Percentiles rank a stretch among this genome's conserved stretches.
Evolutionary conservation across 1,139 yeast genomes (phyloP).

Genomic region (Hemisphaericaspora subhashii): DNA sequence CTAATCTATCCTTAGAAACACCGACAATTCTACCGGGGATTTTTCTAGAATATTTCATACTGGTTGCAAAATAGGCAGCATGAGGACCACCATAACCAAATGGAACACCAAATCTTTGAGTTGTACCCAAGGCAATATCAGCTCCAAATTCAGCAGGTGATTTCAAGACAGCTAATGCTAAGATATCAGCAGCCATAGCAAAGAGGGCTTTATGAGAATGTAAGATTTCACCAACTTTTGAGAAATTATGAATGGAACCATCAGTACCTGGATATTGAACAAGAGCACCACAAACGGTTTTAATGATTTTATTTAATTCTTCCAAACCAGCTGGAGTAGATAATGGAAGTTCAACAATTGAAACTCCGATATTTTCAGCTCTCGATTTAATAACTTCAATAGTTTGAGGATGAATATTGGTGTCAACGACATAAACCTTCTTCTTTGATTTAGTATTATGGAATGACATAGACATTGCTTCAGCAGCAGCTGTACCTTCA

Average conservation of each 20-base stretch:
- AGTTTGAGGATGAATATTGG: constrained; percentile 82
- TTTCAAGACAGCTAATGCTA: constrained; percentile 81
- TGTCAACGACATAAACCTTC: constrained; percentile 67
- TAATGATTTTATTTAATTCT: constrained; percentile 32
- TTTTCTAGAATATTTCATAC: constrained; percentile 76
- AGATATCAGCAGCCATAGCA: constrained; percentile 84
- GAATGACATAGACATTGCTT: constrained; percentile 87
- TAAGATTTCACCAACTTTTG: constrained; percentile 58
- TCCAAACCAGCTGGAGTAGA: constrained; percentile 48
- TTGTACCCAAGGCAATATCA: constrained; percentile 87
- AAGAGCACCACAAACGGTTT: constrained; percentile 72
- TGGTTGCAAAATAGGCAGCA: constrained; percentile 94
- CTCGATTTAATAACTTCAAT: constrained; percentile 74
- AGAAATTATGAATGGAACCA: constrained; percentile 64
- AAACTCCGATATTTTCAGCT: constrained; percentile 72
- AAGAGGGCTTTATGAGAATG: constrained; percentile 75
- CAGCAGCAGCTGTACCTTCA: constrained; percentile 98
- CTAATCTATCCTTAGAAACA: constrained; percentile 86
- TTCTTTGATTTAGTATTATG: constrained; percentile 70
- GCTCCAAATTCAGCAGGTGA: constrained; percentile 89
- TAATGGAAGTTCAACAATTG: constrained; percentile 60
- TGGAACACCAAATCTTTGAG: constrained; percentile 97
- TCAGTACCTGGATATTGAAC: constrained; percentile 91
- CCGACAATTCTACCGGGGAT: constrained; percentile 98
- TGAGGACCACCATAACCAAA: constrained; percentile 99